Percentiles rank a stretch among this genome's conserved stretches.
phyloP scores from a whole-genome alignment of 164 flowering plant species.

The Euptelea pleiosperma region DNA sequence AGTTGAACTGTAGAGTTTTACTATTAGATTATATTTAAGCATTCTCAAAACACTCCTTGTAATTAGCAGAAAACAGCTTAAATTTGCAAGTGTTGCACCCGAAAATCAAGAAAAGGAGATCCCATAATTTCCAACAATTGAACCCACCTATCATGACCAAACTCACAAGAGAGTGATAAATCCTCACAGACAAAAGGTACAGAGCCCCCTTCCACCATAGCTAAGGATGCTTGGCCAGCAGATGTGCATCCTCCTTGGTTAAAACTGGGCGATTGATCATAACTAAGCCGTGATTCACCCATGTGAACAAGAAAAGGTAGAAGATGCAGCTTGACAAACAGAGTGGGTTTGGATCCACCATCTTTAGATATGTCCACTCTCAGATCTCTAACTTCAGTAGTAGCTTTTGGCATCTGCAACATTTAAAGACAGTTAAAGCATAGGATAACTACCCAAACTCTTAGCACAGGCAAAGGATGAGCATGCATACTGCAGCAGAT shows the following conservation, averaged over 20 bases:
- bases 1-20: background rate
- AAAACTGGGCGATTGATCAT: conserved; percentile 49
- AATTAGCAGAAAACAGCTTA: background rate
- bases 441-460: conserved; percentile 1
- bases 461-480: background rate
- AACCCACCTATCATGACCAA: conserved; percentile 79
- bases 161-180: conserved; percentile 67
- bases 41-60: background rate
- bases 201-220: conserved; percentile 40
- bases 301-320: conserved; percentile 59
- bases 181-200: conserved; percentile 78
- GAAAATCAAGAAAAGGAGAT: background rate
- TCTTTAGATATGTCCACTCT: conserved; percentile 76
- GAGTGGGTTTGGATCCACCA: conserved; percentile 62
- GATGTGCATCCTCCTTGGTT: conserved; percentile 35
- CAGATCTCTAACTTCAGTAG: conserved; percentile 76
- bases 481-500: no score
- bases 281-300: conserved; percentile 55
- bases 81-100: background rate
- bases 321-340: conserved; percentile 68
- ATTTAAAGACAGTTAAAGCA: background rate
- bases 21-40: background rate
- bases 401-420: conserved; percentile 77
- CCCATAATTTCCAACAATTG: background rate
- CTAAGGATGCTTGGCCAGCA: conserved; percentile 33